phyloP scores from a whole-genome alignment of 805 yeast genomes.

The Wickerhamomyces ciferrii region DNA sequence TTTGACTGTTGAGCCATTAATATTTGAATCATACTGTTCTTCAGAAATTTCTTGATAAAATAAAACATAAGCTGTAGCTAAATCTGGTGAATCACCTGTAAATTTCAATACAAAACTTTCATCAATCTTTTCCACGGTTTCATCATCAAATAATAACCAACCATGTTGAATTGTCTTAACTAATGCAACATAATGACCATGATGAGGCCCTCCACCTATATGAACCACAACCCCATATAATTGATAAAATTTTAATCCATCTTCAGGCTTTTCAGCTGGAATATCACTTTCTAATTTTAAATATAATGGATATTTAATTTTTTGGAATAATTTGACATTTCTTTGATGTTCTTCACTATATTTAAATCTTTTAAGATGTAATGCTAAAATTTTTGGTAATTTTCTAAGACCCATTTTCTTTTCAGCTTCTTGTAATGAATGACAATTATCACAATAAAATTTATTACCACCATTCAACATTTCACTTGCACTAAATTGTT shows the following conservation, averaged over 20 bases:
- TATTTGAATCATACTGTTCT: slow-evolving; percentile 18
- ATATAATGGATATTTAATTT: slow-evolving; percentile 73
- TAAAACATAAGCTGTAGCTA: slow-evolving; percentile 87
- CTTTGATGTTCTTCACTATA: slow-evolving; percentile 78
- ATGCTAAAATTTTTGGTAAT: slow-evolving; percentile 72
- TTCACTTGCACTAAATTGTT: slow-evolving; percentile 81
- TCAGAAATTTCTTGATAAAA: slow-evolving; percentile 66
- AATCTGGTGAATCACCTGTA: slow-evolving; percentile 82
- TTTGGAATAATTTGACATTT: slow-evolving; percentile 81
- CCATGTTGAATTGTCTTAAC: slow-evolving; percentile 74
- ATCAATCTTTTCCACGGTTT: slow-evolving; percentile 84
- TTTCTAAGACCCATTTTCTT: slow-evolving; percentile 77
- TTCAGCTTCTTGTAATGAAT: slow-evolving; percentile 89
- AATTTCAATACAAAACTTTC: slow-evolving; percentile 79
- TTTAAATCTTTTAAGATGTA: slow-evolving; percentile 89
- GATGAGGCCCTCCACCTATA: slow-evolving; percentile 96
- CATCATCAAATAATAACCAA: slow-evolving; percentile 95
- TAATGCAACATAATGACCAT: slow-evolving; percentile 90
- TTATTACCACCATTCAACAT: slow-evolving; percentile 83
- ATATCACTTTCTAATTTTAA: slow-evolving; percentile 51
- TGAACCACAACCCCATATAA: slow-evolving; percentile 86
- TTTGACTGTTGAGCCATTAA: neutral
- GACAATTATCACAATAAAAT: slow-evolving; percentile 88
- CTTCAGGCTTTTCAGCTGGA: slow-evolving; percentile 44
- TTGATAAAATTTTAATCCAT: slow-evolving; percentile 59